Evolutionary conservation across 148 eudicot species (phyloP).

Genomic region (Rhododendron kiyosumense): DNA sequence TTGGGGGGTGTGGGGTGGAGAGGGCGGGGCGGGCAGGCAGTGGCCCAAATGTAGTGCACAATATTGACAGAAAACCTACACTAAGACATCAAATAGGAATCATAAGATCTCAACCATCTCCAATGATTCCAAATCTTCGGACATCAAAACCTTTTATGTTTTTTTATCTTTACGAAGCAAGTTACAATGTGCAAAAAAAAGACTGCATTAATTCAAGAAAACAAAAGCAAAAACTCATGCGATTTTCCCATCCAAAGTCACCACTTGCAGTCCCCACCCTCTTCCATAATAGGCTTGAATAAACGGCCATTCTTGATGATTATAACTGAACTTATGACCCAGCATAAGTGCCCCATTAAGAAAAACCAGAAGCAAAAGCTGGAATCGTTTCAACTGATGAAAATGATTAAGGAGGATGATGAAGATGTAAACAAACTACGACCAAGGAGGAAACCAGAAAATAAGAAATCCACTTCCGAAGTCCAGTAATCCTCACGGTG

Average conservation of each 20-base stretch:
- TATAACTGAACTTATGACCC: background rate
- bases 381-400: background rate
- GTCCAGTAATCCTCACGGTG: background rate
- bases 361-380: background rate
- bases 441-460: background rate
- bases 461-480: constrained; percentile 1
- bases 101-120: background rate
- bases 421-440: background rate
- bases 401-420: background rate
- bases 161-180: background rate
- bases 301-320: no score
- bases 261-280: no score
- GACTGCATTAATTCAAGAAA: no score
- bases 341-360: background rate
- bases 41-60: no score
- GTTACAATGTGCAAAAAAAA: background rate
- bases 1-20: no score
- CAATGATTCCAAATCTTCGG: background rate
- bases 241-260: no score
- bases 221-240: no score
- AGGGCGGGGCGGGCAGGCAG: background rate
- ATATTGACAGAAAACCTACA: background rate
- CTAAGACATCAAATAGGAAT: background rate
- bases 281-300: no score
- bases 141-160: no score